Evolutionary conservation across 2,329 filamentous ascomycete species (phyloP), one percentile per base, ranked within the genome.

Genomic region (Colletotrichum lini): DNA sequence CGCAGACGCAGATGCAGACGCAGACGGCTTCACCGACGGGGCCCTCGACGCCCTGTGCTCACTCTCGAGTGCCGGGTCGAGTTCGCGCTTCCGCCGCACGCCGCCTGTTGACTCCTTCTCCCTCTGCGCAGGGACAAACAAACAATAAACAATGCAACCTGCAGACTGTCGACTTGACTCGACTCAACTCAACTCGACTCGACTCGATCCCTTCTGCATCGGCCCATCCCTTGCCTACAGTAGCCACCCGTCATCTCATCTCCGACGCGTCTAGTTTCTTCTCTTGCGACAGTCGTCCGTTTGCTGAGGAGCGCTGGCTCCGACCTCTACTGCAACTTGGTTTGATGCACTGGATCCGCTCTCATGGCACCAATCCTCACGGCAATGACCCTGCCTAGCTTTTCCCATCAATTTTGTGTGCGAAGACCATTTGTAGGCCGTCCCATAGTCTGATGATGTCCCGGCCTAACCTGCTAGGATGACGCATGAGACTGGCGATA

Each of bases 101-200:
- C 53, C 49, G 21, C 53, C 12, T 21, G 3, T 23, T 30, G 23
- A n/a, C 21, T 65, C 63, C 62, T 26, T 42, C 21, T 23, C 50
- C 21, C 8, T 44, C 38, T 42, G 16, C 56, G 58, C 58, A 61
- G 58, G 58, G 58, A 38, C 40, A 57, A 45, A 47, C 50, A 57
- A 30, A 65, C 50, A 45, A 47, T 40, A 57, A 30, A 65, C 50
- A 38, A 53, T 16, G 15, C 60, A 30, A 9, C 3, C 18, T 40
- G 4, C 35, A 30, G 35, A 38, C 35, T 21, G 35, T 40, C 30
- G 18, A 15, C 9, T 35, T 12, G 7, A 38, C n/a, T 21, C 30
- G 30, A 35, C 30, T 35, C 2, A 2, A 35, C 30, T 35, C 30
- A 9, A 35, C 30, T n/a, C 16, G 23, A 23, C 9, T n/a, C 16